phyloP scores from a whole-genome alignment of 257 asterid genomes.

The Perilla frutescens region DNA sequence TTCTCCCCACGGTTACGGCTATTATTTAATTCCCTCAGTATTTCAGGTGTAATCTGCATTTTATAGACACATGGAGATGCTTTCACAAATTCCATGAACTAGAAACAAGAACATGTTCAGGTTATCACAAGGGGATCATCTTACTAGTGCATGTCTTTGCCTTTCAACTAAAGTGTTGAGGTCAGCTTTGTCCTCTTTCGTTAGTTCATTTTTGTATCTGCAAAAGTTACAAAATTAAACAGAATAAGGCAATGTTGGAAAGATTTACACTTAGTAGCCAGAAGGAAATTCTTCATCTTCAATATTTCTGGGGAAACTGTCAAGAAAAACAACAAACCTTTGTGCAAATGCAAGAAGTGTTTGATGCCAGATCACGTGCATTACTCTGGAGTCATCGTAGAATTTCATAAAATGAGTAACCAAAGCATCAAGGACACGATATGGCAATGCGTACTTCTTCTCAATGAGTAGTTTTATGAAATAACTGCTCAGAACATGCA shows the following conservation, averaged over 20 bases:
- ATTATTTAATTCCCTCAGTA: slow-evolving; percentile 81
- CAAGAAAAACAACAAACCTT: slow-evolving; percentile 53
- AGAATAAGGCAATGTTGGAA: background rate
- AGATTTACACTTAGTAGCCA: background rate
- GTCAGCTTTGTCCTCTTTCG: slow-evolving; percentile 75
- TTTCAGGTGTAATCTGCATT: slow-evolving; percentile 91
- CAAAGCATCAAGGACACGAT: slow-evolving; percentile 91
- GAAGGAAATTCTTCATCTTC: background rate
- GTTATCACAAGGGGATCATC: slow-evolving; percentile 35
- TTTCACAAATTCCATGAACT: background rate
- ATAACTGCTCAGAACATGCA: slow-evolving; percentile 63
- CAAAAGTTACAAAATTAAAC: background rate
- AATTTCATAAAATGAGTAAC: slow-evolving; percentile 88
- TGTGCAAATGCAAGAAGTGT: slow-evolving; percentile 95
- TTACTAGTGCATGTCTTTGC: slow-evolving; percentile 84
- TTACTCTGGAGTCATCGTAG: slow-evolving; percentile 70
- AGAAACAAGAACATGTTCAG: background rate
- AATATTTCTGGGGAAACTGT: background rate
- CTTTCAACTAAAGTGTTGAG: slow-evolving; percentile 66
- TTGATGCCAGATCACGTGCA: slow-evolving; percentile 99
- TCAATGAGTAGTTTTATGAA: slow-evolving; percentile 80
- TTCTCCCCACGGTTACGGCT: slow-evolving; percentile 92
- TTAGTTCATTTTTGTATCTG: slow-evolving; percentile 91
- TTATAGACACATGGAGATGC: slow-evolving; percentile 18
- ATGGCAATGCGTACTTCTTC: slow-evolving; percentile 95